These are phyloP conservation scores for Batkoa obscura DNA, from an alignment of 371 early-diverging fungal genomes.

Conservation along the genomic window DNA sequence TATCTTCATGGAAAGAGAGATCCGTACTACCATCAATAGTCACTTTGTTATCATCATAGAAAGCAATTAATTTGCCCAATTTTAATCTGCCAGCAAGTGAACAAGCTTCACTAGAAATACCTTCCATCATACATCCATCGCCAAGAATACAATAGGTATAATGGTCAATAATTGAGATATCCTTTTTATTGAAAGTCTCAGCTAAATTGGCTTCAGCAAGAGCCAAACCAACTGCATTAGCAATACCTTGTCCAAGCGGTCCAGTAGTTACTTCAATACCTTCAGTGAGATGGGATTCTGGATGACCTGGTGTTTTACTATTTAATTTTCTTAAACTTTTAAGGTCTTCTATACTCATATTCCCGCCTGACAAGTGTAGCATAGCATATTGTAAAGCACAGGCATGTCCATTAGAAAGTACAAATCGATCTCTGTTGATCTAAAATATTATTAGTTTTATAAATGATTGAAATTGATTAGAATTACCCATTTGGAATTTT, in stretches of 20 bases:
- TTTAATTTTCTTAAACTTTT: constrained; percentile 81
- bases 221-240: constrained; percentile 94
- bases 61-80: constrained; percentile 85
- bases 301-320: constrained; percentile 87
- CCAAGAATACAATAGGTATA: constrained; percentile 78
- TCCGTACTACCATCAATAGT: constrained; percentile 87
- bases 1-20: constrained; percentile 89
- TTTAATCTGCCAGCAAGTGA: constrained; percentile 92
- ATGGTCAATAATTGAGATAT: constrained; percentile 64
- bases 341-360: constrained; percentile 79
- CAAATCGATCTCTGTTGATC: constrained; percentile 90
- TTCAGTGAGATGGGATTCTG: constrained; percentile 61
- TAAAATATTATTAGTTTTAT: background rate
- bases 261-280: constrained; percentile 98
- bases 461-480: background rate
- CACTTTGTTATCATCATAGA: constrained; percentile 96
- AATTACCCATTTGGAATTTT: constrained; percentile 54
- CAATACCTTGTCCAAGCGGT: constrained; percentile 96
- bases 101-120: constrained; percentile 87
- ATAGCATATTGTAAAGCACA: constrained; percentile 89
- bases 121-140: constrained; percentile 99
- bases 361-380: constrained; percentile 78
- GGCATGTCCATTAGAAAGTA: constrained; percentile 97
- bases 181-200: constrained; percentile 76
- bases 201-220: constrained; percentile 73